Base-by-base conservation (phyloP, 371 early-diverging fungal genomes). In the Mortierella sp. region DNA sequence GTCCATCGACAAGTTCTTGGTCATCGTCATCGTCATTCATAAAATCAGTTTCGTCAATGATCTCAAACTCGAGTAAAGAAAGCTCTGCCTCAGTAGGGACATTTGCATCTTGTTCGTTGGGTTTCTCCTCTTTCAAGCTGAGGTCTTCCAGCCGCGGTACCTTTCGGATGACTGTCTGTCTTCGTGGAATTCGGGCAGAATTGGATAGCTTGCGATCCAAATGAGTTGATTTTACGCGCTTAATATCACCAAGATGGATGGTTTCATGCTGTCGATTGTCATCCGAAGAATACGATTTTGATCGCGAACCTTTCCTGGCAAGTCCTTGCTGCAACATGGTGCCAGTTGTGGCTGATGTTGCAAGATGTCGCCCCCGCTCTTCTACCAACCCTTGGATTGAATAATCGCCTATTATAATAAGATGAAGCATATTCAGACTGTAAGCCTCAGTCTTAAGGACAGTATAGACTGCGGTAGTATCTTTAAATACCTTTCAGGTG, bases 191-290 rank as follows among this genome's bases (percentile, higher is more conserved):
- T 23, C 88, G 84, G 26, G 85, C 87, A 1, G 91, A 90, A 65
- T 85, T 86, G 15, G 88, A 89, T 12, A 88, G 64, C 34, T 89
- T 88, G 9, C 89, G 82, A 35, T 87, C 87, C 74, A 88, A 75
- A 23, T 88, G 87, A 0, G 87, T 87, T 17, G 91, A 90, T 64
- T 89, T 89, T 70, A 89, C 86, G 19, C 90, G 88, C 69, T 88
- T 89, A 45, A 91, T 88, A 65, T 91, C 91, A 29, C 85, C 85
- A 13, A 87, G 66, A 37, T 88, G 78, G 47, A 88, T 86, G 1
- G 83, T 69, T 65, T 86, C 85, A 42, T 81, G 81, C 22, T 72
- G 72, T n/a, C 75, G 67, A 65, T 71, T 75, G 29, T 87, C 86
- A 26, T 86, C 87, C 15, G 80, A 70, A 0, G 84, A 82, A 63